These are phyloP conservation scores for Erodium trifolium DNA, from an alignment of 441 rosid genomes.

Conservation along the genomic window DNA sequence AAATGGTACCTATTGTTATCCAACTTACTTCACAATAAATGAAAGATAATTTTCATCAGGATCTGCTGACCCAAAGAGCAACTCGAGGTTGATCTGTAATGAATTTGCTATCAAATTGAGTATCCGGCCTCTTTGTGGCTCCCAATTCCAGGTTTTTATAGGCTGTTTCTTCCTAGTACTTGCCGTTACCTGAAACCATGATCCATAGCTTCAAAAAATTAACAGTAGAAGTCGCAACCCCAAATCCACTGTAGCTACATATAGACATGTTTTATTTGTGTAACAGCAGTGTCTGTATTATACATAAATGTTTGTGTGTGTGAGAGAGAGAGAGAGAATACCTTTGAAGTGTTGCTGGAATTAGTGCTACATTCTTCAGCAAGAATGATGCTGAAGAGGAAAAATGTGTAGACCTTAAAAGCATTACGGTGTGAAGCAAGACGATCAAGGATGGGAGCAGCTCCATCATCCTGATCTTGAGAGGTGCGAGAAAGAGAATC, in stretches of 20 bases:
- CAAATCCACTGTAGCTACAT: constrained; percentile 3
- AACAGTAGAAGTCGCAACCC: not conserved
- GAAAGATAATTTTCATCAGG: constrained; percentile 89
- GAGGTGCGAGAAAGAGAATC: constrained; percentile 63
- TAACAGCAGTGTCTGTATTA: not conserved
- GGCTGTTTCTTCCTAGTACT: constrained; percentile 59
- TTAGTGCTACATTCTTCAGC: constrained; percentile 46
- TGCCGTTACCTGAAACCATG: constrained; percentile 43
- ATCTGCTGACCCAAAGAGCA: constrained; percentile 83
- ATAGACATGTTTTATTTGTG: not conserved
- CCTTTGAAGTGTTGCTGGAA: constrained; percentile 52
- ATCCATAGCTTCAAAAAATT: constrained; percentile 14
- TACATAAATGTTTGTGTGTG: not conserved
- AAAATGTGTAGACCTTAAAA: constrained; percentile 78
- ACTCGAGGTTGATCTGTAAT: constrained; percentile 71
- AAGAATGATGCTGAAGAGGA: constrained; percentile 56
- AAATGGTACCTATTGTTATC: constrained; percentile 11
- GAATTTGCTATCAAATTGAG: constrained; percentile 87
- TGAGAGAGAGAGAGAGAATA: constrained; percentile 17
- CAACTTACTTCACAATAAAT: constrained; percentile 66
- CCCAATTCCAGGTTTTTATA: constrained; percentile 79
- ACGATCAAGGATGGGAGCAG: constrained; percentile 44
- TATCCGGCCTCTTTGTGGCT: constrained; percentile 70
- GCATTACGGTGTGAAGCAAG: constrained; percentile 72
- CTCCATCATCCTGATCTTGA: constrained; percentile 43